Evolutionary conservation across 257 asterid genomes (phyloP).

Genomic region (Orobanche coerulescens): DNA sequence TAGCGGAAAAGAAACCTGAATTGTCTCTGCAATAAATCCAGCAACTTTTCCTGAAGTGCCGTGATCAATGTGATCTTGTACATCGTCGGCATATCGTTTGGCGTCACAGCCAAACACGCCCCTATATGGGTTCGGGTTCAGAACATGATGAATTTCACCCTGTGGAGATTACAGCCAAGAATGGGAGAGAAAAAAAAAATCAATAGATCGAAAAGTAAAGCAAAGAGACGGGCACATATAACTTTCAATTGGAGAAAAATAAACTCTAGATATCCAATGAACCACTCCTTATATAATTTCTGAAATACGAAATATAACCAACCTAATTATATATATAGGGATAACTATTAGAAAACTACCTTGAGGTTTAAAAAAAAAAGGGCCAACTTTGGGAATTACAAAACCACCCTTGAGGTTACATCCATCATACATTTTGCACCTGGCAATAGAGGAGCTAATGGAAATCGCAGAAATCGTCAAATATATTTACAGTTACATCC

Average conservation of each 20-base stretch:
- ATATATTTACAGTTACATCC: too few species aligned
- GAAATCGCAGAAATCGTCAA: too few species aligned
- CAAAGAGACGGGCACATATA: not conserved
- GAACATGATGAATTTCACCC: slow-evolving; percentile 95
- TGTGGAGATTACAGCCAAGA: slow-evolving; percentile 20
- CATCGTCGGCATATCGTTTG: slow-evolving; percentile 68
- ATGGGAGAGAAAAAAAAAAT: not conserved
- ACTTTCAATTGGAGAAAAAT: not conserved
- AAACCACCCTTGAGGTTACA: too few species aligned
- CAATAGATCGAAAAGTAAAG: not conserved
- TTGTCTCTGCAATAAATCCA: slow-evolving; percentile 94
- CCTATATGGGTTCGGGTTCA: slow-evolving; percentile 88
- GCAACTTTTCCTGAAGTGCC: slow-evolving; percentile 90
- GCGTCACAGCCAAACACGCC: slow-evolving; percentile 88
- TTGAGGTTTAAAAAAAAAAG: too few species aligned
- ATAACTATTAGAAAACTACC: too few species aligned
- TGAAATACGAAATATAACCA: too few species aligned
- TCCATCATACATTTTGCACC: too few species aligned
- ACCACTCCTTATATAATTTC: too few species aligned
- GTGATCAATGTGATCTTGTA: slow-evolving; percentile 91
- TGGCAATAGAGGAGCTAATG: too few species aligned
- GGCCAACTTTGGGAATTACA: too few species aligned
- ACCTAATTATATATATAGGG: too few species aligned
- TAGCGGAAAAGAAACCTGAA: slow-evolving; percentile 83
- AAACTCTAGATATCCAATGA: not conserved